phyloP scores from a whole-genome alignment of 768 basidiomycete genomes.

The Russula olivacea region DNA sequence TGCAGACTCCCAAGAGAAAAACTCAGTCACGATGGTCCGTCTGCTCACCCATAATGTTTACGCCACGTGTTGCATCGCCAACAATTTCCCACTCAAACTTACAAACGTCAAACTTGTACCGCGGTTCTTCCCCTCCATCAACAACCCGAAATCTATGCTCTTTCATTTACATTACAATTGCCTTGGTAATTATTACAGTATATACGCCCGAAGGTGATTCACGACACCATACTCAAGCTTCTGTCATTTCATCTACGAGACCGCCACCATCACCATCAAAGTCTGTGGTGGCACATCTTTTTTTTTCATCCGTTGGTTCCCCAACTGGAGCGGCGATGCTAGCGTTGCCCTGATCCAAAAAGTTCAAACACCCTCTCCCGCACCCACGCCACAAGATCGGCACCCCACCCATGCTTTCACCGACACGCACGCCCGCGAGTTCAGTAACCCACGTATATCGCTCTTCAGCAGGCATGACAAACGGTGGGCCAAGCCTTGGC shows the following conservation, averaged over 20 bases:
- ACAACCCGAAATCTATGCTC: background rate
- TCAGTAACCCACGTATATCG: constrained; percentile 20
- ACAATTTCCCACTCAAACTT: too few relatives aligned
- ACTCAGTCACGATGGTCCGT: too few relatives aligned
- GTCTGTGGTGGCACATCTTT: background rate
- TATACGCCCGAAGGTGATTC: background rate
- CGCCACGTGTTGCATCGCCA: too few relatives aligned
- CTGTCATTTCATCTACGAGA: background rate
- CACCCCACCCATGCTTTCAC: constrained; percentile 21
- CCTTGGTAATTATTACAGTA: background rate
- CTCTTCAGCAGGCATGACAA: constrained; percentile 20
- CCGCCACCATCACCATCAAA: background rate
- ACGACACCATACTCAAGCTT: background rate
- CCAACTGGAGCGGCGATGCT: background rate
- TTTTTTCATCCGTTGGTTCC: background rate
- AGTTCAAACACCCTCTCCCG: constrained; percentile 19
- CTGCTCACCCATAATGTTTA: too few relatives aligned
- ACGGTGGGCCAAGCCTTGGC: constrained; percentile 20
- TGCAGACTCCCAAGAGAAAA: too few relatives aligned
- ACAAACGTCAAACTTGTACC: too few relatives aligned
- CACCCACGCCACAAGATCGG: constrained; percentile 25
- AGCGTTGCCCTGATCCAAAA: background rate
- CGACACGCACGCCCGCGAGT: constrained; percentile 20
- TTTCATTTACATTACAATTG: constrained; percentile 2
- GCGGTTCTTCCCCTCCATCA: background rate